phyloP scores from a whole-genome alignment of 2,329 filamentous ascomycete genomes.

The Laburnicola sp. region DNA sequence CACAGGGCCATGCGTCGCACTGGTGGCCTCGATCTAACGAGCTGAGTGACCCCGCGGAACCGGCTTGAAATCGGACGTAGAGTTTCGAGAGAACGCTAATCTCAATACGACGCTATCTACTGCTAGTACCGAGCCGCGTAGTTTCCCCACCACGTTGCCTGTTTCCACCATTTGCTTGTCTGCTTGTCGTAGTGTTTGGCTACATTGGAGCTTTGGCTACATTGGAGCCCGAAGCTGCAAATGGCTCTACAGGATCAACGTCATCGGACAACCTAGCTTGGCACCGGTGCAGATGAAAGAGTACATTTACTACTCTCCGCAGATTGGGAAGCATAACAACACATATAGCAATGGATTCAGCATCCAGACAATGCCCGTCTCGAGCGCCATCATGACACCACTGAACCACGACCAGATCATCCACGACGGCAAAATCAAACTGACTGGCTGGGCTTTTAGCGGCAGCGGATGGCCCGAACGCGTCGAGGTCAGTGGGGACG shows the following conservation, averaged over 20 bases:
- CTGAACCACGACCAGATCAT: slow-evolving; percentile 63
- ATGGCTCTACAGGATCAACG: slow-evolving; percentile 66
- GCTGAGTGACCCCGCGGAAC: too few relatives aligned
- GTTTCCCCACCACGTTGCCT: too few relatives aligned
- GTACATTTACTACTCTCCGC: slow-evolving; percentile 70
- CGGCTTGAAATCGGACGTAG: too few relatives aligned
- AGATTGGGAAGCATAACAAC: slow-evolving; percentile 69
- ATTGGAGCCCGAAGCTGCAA: slow-evolving; percentile 67
- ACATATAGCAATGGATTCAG: slow-evolving; percentile 64
- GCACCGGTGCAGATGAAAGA: slow-evolving; percentile 68
- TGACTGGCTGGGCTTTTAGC: slow-evolving; percentile 53
- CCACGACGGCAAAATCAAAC: slow-evolving; percentile 61
- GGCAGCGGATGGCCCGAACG: slow-evolving; percentile 57
- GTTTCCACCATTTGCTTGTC: too few relatives aligned
- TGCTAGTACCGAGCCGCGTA: too few relatives aligned
- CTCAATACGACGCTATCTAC: too few relatives aligned
- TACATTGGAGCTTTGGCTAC: slow-evolving; percentile 71
- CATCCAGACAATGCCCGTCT: slow-evolving; percentile 74
- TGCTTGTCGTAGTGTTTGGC: slow-evolving; percentile 64
- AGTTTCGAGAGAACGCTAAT: too few relatives aligned
- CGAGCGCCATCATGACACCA: slow-evolving; percentile 67
- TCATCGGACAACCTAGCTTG: slow-evolving; percentile 57
- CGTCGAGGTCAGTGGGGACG: slow-evolving; percentile 66
- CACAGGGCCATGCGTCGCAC: too few relatives aligned
- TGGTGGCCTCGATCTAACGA: too few relatives aligned